Percentiles rank a stretch among this genome's conserved stretches.
These are phyloP conservation scores for Neodidymelliopsis sp. DNA, from an alignment of 2,329 filamentous ascomycete species.

Conservation along the genomic window DNA sequence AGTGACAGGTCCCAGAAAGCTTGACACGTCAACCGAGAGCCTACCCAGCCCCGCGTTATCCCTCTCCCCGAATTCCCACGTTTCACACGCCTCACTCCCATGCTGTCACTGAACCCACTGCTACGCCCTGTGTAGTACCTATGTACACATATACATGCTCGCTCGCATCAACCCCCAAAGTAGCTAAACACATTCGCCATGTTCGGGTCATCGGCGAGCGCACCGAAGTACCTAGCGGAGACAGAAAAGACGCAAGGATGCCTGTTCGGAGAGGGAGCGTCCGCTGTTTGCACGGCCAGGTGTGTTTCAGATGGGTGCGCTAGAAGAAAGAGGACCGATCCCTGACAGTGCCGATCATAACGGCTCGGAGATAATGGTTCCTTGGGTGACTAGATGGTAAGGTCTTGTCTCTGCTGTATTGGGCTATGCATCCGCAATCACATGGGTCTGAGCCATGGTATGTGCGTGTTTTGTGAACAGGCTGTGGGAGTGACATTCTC, in stretches of 20 bases:
- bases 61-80: too few species aligned
- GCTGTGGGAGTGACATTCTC: too few species aligned
- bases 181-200: too few species aligned
- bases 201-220: not conserved
- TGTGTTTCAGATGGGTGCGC: not conserved
- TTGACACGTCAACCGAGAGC: not conserved
- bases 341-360: not conserved
- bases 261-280: not conserved
- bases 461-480: too few species aligned
- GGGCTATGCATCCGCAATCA: not conserved
- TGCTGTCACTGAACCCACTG: too few species aligned
- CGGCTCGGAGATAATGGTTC: not conserved
- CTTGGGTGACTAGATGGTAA: not conserved
- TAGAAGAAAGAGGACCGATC: not conserved
- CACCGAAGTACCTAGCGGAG: not conserved
- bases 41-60: not conserved
- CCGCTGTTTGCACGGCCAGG: not conserved
- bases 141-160: too few species aligned
- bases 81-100: too few species aligned
- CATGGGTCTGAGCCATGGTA: too few species aligned
- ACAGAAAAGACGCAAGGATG: not conserved
- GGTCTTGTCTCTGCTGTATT: not conserved
- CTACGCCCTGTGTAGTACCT: too few species aligned
- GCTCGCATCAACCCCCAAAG: too few species aligned
- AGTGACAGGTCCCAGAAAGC: not conserved